Evolutionary conservation across 306 rosid species (phyloP).

Genomic region (Mucuna pruriens): DNA sequence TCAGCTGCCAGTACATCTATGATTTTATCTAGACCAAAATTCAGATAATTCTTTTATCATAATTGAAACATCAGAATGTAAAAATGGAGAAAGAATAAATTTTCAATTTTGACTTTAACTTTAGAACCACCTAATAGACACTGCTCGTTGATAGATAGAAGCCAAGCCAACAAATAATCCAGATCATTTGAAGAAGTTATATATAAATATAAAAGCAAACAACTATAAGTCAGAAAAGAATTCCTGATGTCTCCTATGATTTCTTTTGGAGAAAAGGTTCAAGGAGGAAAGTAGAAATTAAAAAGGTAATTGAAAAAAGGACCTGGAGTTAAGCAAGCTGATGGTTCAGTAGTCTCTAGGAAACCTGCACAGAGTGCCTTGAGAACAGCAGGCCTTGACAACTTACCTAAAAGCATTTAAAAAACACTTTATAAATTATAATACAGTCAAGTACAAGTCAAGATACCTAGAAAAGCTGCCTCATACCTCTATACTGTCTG

Average conservation of each 20-base stretch:
- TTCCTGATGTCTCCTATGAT: slow-evolving; percentile 4
- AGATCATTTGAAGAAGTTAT: background rate
- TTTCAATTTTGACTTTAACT: background rate
- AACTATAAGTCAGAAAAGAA: background rate
- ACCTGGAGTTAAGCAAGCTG: slow-evolving; percentile 91
- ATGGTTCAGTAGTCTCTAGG: slow-evolving; percentile 89
- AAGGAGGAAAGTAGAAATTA: background rate
- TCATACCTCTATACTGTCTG: slow-evolving; percentile 89
- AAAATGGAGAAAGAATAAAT: background rate
- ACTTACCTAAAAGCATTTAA: slow-evolving; percentile 63
- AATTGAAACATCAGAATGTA: background rate
- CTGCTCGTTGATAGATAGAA: background rate
- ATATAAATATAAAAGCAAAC: background rate
- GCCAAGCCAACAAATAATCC: background rate
- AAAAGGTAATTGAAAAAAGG: slow-evolving; percentile 13
- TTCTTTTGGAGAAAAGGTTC: background rate
- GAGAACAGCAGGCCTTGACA: slow-evolving; percentile 87
- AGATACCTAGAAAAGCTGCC: slow-evolving; percentile 12
- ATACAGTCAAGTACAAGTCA: background rate
- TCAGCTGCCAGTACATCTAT: slow-evolving; percentile 12
- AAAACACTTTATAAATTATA: slow-evolving; percentile 15
- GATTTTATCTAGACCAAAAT: background rate
- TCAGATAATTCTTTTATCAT: slow-evolving; percentile 13
- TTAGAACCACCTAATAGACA: background rate
- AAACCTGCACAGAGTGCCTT: slow-evolving; percentile 93